These are phyloP conservation scores for Pseudopyrenochaeta lycopersici DNA, from an alignment of 2,329 filamentous ascomycete genomes.

Conservation along the genomic window DNA sequence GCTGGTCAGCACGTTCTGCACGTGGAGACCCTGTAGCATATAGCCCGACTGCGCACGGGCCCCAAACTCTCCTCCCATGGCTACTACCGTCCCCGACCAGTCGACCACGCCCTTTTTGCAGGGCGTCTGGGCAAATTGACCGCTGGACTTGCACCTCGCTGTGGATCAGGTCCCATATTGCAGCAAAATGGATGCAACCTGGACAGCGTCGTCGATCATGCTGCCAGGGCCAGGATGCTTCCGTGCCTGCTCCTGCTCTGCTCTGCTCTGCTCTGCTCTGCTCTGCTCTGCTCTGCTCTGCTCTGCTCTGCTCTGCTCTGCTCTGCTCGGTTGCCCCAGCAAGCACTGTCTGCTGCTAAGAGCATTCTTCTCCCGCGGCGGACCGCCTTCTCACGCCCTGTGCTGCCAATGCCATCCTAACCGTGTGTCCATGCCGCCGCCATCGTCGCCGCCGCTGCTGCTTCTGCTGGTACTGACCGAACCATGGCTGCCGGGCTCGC, in stretches of 20 bases:
- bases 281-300: no score
- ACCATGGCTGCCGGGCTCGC: no score
- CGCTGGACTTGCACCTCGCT: background rate
- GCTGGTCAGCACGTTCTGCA: conserved; percentile 34
- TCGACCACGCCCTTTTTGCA: conserved; percentile 3
- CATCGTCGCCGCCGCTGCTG: conserved; percentile 1
- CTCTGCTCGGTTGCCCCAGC: background rate
- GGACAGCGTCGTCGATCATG: conserved; percentile 20
- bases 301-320: no score
- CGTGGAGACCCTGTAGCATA: conserved; percentile 34
- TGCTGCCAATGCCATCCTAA: background rate
- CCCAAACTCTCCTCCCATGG: conserved; percentile 3
- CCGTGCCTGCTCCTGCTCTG: conserved; percentile 1
- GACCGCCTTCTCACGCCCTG: conserved; percentile 6
- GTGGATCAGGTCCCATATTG: background rate
- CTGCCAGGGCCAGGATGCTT: conserved; percentile 8
- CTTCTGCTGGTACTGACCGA: conserved; percentile 1
- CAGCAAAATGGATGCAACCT: background rate
- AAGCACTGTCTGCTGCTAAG: background rate
- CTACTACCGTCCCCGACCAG: conserved; percentile 8
- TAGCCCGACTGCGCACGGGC: conserved; percentile 14
- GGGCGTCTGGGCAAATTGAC: background rate
- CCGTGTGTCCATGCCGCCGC: no score
- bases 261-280: no score
- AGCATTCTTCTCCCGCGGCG: conserved; percentile 11